Conservation (phyloP, 208 protist species). For the Trypanosoma conorhini region DNA sequence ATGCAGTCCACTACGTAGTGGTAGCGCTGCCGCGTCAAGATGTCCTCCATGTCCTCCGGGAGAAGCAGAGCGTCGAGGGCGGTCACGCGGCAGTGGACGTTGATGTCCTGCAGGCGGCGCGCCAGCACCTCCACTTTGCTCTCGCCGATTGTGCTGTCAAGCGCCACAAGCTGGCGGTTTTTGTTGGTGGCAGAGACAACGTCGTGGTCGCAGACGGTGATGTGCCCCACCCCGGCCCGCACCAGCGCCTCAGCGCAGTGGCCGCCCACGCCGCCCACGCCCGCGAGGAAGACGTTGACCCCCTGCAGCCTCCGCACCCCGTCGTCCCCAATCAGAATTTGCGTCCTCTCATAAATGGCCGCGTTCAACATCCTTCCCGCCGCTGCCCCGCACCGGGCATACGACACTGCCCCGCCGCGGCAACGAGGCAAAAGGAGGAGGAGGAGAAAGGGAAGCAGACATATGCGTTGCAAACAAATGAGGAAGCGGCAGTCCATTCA, state of each 20-base stretch:
- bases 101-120: conserved; percentile 78
- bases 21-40: conserved; percentile 73
- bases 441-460: neutral
- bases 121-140: conserved; percentile 85
- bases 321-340: conserved; percentile 80
- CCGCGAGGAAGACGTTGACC: conserved; percentile 79
- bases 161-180: conserved; percentile 90
- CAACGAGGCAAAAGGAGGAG: neutral
- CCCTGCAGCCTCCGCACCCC: conserved; percentile 60
- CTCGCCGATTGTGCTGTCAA: conserved; percentile 85
- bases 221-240: conserved; percentile 80
- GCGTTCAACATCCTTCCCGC: conserved; percentile 57
- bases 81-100: conserved; percentile 63
- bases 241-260: conserved; percentile 88
- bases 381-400: neutral
- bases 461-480: conserved; percentile 1
- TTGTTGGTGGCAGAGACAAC: conserved; percentile 88
- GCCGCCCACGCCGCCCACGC: conserved; percentile 86
- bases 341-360: conserved; percentile 82
- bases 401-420: neutral
- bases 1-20: conserved; percentile 92
- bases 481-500: neutral
- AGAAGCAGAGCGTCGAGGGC: conserved; percentile 70
- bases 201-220: conserved; percentile 91
- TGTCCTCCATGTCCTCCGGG: conserved; percentile 67